Evolutionary conservation across 108 stramenopile genomes (phyloP).

Genomic region (Cyclotella baltica): DNA sequence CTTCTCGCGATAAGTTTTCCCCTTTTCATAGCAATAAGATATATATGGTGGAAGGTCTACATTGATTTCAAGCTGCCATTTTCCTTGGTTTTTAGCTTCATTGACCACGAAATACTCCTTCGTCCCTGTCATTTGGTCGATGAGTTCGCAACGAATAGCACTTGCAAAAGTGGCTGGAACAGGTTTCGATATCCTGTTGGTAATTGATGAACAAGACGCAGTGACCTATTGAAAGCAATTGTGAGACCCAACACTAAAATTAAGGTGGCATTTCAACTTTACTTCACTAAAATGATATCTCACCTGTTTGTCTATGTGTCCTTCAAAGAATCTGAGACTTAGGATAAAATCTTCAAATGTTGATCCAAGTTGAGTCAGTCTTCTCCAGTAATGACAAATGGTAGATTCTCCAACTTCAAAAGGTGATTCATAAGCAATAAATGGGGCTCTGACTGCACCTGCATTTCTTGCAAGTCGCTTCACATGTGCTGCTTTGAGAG

Average conservation of each 20-base stretch:
- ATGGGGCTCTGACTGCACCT: constrained; percentile 64
- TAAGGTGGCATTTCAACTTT: background rate
- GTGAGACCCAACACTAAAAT: background rate
- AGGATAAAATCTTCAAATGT: constrained; percentile 64
- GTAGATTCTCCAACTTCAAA: constrained; percentile 85
- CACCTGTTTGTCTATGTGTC: constrained; percentile 66
- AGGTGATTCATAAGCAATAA: constrained; percentile 63
- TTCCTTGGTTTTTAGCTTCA: constrained; percentile 50
- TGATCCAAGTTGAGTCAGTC: constrained; percentile 52
- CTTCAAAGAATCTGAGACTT: constrained; percentile 64
- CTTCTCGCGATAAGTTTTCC: background rate
- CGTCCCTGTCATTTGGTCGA: constrained; percentile 60
- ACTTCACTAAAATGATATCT: constrained; percentile 3
- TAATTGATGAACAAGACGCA: constrained; percentile 31
- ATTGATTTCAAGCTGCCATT: constrained; percentile 60
- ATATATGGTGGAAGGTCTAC: constrained; percentile 61
- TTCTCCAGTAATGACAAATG: constrained; percentile 81
- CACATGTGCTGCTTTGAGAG: constrained; percentile 49
- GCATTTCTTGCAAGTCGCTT: constrained; percentile 68
- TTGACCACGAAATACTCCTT: constrained; percentile 69
- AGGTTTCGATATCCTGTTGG: constrained; percentile 22
- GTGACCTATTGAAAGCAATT: constrained; percentile 17
- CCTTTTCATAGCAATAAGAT: constrained; percentile 43
- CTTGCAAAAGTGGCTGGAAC: constrained; percentile 39
- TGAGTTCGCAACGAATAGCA: constrained; percentile 47